Evolutionary conservation across 768 basidiomycete species (phyloP).

Genomic region (Panaeolus cyanescens): DNA sequence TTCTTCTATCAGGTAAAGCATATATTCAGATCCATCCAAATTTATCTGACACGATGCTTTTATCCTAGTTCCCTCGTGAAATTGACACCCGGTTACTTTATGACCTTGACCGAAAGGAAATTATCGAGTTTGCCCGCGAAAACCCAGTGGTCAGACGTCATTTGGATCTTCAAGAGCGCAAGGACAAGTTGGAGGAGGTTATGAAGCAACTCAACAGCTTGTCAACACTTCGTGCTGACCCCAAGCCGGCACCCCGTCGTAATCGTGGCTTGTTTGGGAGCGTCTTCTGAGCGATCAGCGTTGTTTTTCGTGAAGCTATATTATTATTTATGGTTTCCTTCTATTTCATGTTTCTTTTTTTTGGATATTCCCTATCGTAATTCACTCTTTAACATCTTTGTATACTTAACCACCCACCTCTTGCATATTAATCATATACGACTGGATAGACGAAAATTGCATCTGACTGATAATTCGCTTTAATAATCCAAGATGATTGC

Average conservation of each 20-base stretch:
- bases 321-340: slow-evolving; percentile 6
- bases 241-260: slow-evolving; percentile 71
- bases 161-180: slow-evolving; percentile 92
- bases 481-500: not conserved
- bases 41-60: slow-evolving; percentile 4
- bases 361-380: slow-evolving; percentile 10
- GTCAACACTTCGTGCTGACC: slow-evolving; percentile 84
- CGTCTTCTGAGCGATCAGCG: slow-evolving; percentile 51
- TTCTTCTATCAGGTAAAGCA: slow-evolving; percentile 92
- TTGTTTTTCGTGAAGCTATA: slow-evolving; percentile 3
- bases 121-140: slow-evolving; percentile 90
- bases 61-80: slow-evolving; percentile 86
- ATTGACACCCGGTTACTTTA: slow-evolving; percentile 94
- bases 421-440: slow-evolving; percentile 10
- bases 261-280: slow-evolving; percentile 79
- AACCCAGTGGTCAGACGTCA: slow-evolving; percentile 88
- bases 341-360: not conserved
- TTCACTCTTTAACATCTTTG: slow-evolving; percentile 8
- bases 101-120: slow-evolving; percentile 89
- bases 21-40: not conserved
- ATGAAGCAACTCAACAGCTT: slow-evolving; percentile 95
- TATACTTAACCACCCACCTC: slow-evolving; percentile 12
- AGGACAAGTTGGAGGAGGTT: slow-evolving; percentile 97
- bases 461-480: not conserved
- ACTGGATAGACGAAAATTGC: slow-evolving; percentile 8